These are phyloP conservation scores for Ogataea methylovora DNA, from an alignment of 805 yeast genomes.

Conservation along the genomic window DNA sequence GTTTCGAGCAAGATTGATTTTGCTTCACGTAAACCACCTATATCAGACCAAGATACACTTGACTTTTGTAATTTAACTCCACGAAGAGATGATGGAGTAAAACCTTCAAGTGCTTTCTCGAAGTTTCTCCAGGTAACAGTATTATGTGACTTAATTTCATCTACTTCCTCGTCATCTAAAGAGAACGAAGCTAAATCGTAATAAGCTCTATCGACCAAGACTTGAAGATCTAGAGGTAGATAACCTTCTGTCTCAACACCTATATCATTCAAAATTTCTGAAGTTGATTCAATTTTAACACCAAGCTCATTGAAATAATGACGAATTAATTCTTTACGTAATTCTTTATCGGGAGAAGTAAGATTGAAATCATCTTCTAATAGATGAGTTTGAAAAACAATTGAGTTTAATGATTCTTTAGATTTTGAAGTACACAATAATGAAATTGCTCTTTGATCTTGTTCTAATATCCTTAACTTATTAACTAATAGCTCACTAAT, in stretches of 20 bases:
- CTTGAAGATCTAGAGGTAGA: constrained; percentile 73
- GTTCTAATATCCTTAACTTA: constrained; percentile 31
- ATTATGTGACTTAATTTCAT: neutral
- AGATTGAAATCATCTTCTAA: constrained; percentile 56
- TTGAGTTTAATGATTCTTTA: constrained; percentile 55
- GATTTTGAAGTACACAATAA: constrained; percentile 57
- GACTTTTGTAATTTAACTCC: constrained; percentile 84
- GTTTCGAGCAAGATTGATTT: constrained; percentile 77
- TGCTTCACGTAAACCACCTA: constrained; percentile 80
- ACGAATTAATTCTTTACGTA: constrained; percentile 41
- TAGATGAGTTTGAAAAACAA: constrained; percentile 60
- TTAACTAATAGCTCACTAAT: constrained; percentile 51
- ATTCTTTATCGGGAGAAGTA: constrained; percentile 60
- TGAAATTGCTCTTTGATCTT: constrained; percentile 42
- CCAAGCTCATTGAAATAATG: constrained; percentile 14
- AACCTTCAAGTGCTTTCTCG: constrained; percentile 53
- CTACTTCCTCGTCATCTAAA: neutral
- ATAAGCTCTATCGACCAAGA: constrained; percentile 60
- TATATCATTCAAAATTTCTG: constrained; percentile 41
- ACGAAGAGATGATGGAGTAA: constrained; percentile 72
- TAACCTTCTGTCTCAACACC: constrained; percentile 82
- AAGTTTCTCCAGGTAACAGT: constrained; percentile 31
- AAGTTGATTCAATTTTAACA: constrained; percentile 28
- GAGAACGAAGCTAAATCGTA: constrained; percentile 33
- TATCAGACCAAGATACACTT: constrained; percentile 70